These are phyloP conservation scores for Trichoderma citrinoviride DNA, from an alignment of 2,329 filamentous ascomycete species.

Conservation along the genomic window DNA sequence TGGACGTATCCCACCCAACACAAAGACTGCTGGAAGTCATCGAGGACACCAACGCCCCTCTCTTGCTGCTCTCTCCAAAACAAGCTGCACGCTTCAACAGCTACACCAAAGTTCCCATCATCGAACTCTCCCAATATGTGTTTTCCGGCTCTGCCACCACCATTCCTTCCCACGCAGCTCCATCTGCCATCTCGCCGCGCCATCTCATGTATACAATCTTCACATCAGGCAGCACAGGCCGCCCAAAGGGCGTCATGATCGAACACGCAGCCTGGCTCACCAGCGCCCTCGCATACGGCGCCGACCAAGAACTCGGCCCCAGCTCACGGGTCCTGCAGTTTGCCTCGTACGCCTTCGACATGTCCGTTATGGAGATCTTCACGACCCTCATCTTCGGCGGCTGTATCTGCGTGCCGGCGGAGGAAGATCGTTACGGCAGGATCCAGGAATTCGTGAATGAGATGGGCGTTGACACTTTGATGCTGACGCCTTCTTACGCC, in stretches of 20 bases:
- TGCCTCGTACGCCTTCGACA: slow-evolving; percentile 29
- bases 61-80: not conserved
- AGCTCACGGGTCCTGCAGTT: slow-evolving; percentile 28
- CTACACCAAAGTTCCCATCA: too few relatives aligned
- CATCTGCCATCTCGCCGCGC: not conserved
- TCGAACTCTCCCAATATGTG: not conserved
- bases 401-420: slow-evolving; percentile 28
- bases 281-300: slow-evolving; percentile 1
- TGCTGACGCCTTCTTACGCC: slow-evolving; percentile 29
- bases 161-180: not conserved
- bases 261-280: slow-evolving; percentile 25
- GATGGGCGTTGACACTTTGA: slow-evolving; percentile 25
- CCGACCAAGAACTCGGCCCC: not conserved
- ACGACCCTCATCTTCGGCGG: slow-evolving; percentile 23
- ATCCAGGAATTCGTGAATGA: slow-evolving; percentile 24
- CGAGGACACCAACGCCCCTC: not conserved
- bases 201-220: slow-evolving; percentile 25
- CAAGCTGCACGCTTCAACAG: not conserved
- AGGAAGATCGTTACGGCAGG: slow-evolving; percentile 22
- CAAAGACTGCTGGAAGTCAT: not conserved
- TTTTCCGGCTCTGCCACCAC: not conserved
- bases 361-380: slow-evolving; percentile 26
- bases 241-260: slow-evolving; percentile 28
- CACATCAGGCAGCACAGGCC: slow-evolving; percentile 31
- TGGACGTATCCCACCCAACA: slow-evolving; percentile 2